These are phyloP conservation scores for Mycena haematopus DNA, from an alignment of 768 basidiomycete species.

Conservation along the genomic window DNA sequence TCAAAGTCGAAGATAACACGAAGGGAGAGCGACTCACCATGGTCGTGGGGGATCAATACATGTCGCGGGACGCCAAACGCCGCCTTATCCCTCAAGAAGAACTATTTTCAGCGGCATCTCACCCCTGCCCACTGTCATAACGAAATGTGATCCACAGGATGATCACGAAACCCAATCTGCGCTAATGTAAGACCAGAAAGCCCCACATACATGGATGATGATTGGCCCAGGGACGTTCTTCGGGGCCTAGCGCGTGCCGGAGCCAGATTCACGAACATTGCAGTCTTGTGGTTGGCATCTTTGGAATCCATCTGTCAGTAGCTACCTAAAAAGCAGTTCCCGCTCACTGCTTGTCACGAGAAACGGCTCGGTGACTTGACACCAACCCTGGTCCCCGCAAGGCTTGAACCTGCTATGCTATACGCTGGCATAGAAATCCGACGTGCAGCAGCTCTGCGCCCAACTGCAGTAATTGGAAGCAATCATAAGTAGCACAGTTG, in stretches of 20 bases:
- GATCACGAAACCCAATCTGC: neutral
- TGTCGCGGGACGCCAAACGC: neutral
- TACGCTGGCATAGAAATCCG: no score
- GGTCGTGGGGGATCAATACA: neutral
- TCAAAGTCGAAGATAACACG: neutral
- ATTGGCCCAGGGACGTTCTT: neutral
- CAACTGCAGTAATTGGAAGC: no score
- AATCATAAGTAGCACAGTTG: no score
- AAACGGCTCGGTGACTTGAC: no score
- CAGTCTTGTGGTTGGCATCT: neutral
- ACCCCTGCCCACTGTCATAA: neutral
- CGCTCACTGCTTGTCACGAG: no score
- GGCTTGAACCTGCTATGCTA: no score
- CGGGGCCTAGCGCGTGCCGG: neutral
- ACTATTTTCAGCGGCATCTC: constrained; percentile 2
- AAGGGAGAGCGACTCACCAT: neutral
- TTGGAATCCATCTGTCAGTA: constrained; percentile 1
- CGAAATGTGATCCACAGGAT: neutral
- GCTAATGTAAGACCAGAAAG: neutral
- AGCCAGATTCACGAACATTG: neutral
- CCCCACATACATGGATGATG: neutral
- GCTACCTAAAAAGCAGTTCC: neutral
- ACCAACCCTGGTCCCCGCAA: no score
- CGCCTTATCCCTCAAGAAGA: neutral
- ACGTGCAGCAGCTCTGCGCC: no score